Evolutionary conservation across 805 yeast genomes (phyloP), one percentile per base, ranked within the genome.

Genomic region (Suhomyces sp.): DNA sequence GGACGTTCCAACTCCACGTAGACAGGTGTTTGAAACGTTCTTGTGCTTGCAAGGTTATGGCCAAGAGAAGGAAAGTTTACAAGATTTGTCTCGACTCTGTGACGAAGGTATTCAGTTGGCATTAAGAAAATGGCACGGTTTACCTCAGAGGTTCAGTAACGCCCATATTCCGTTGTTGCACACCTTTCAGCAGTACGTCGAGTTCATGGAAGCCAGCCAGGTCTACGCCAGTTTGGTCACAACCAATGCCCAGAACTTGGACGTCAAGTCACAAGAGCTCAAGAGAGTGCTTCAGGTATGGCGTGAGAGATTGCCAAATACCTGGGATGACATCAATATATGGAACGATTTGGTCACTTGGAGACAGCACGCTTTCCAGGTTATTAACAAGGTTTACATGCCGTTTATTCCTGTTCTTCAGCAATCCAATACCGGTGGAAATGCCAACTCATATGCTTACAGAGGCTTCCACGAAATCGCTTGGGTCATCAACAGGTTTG

Each of bases 401-500:
- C 98, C 98, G 7, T 79, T 96, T 63, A 87, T 92, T 55, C 96
- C 97, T 1, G 84, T 90, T 2, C 66, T 90, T 35, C 97, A 90
- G 61, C 90, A 87, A 56, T 70, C 77, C 22, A 76, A 73, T 52
- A 82, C 85, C 44, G 85, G 86, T 15, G 84, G 85, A 46, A 86
- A 84, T 60, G 88, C 89, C 29, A 90, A 90, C 66, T 91, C 97
- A 1, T 92, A 91, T 65, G 98, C 97, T 1, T 96, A 93, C 71
- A 80, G 99, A 58, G 99, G 99, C 1, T 94, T 90, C 72, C 99
- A 94, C 68, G 99, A 94, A 70, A 90, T 93, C 68, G 99, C 99
- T 0, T 96, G 99, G 97, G 97, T 94, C 6, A 93, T 94, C 63
- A 94, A 94, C 71, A 75, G 98, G 50, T 94, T 94, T 76, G 99